Conservation (phyloP, 2,329 filamentous ascomycete species). For the Xylariales sp. region DNA sequence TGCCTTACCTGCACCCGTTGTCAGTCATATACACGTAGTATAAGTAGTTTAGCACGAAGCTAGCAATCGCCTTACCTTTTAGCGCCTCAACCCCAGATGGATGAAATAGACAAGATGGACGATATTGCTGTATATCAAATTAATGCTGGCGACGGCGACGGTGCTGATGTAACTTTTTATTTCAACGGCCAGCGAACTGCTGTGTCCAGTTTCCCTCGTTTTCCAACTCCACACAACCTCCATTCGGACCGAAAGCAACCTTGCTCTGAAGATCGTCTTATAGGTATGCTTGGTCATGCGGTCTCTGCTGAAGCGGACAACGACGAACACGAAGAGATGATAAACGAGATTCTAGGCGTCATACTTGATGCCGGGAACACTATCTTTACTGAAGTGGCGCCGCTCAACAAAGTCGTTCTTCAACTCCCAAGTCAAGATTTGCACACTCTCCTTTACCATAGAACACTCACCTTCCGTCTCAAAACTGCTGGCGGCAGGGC, state of each 20-base stretch:
- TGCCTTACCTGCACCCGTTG: no score
- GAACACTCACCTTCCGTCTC: constrained; percentile 13
- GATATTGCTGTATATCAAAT: constrained; percentile 13
- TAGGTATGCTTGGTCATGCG: constrained; percentile 15
- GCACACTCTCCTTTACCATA: constrained; percentile 9
- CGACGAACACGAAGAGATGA: constrained; percentile 16
- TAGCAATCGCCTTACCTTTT: background rate
- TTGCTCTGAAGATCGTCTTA: constrained; percentile 16
- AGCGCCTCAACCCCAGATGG: background rate
- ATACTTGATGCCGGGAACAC: constrained; percentile 15
- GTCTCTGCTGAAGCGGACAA: constrained; percentile 11
- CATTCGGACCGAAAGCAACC: background rate
- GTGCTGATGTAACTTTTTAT: constrained; percentile 20
- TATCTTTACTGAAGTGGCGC: constrained; percentile 11
- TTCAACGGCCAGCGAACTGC: constrained; percentile 17
- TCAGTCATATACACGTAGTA: no score
- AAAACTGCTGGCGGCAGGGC: constrained; percentile 7
- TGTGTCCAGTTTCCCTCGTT: constrained; percentile 17
- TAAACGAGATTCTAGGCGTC: constrained; percentile 14
- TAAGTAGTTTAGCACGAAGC: no score
- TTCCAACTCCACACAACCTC: constrained; percentile 10
- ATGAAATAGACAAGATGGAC: constrained; percentile 5
- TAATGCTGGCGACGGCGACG: constrained; percentile 17
- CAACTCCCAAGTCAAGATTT: constrained; percentile 13
- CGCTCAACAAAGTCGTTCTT: constrained; percentile 9